Base-by-base conservation (phyloP, 345 rosid species). In the Acer yangbiense region DNA sequence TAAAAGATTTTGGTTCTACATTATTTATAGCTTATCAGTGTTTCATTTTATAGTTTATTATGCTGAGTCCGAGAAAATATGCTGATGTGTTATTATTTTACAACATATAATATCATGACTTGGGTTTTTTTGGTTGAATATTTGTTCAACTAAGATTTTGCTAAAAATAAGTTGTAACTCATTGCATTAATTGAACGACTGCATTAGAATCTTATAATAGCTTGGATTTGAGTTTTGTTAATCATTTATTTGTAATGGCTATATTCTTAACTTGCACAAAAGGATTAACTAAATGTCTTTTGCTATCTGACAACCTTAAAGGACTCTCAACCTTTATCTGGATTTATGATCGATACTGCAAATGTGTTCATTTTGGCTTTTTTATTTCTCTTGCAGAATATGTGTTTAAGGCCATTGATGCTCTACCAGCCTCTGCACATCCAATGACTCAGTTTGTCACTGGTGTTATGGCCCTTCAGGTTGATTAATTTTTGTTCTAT, bases 401-500 rank as follows among this genome's bases (percentile, higher is more conserved):
- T 75, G 97, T 90, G 76, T 96, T 78, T 72, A 92, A 94, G 88
- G 92, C 95, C 65, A 92, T 96, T 63, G 99, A 96, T 86, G 93
- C 97, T 67, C 88, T 96, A 73, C 98, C 98, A 77, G 83, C 82
- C 62, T 84, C 95, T 14, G 95, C 99, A 72, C 99, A 96, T 81
- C 99, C 99, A 41, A 96, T 96, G 99, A 96, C 99, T 79, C 98
- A 96, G 77, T 94, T 96, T 87, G 83, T 92, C 54, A 82, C 92
- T n/a, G 99, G 99, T 85, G 99, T 96, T 75, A 94, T 96, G 99
- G 97, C 97, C 48, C 98, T 96, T 52, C 99, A 96, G 98, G 99
- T 96, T 79, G 72, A 29, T 76, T 80, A 64, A 63, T 52, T 80
- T 67, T 75, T 63, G 9, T 52, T 63, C 21, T 61, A 50, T 63